Evolutionary conservation across 352 stramenopile genomes (phyloP).

Genomic region (Globisporangium parvum): DNA sequence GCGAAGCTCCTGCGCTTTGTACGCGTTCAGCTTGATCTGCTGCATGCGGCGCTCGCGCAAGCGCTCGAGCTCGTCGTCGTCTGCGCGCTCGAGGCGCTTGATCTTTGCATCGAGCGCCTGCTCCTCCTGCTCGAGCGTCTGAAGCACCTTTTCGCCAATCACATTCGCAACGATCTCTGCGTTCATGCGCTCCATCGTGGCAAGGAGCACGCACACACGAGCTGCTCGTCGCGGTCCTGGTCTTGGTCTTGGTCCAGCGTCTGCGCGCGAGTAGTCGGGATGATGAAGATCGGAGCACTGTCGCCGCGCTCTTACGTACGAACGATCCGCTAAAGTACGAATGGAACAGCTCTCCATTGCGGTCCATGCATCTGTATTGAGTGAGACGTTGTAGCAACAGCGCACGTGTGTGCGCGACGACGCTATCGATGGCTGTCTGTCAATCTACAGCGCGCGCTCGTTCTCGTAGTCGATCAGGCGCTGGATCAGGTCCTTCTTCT

Average conservation of each 20-base stretch:
- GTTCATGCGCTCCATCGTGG: slow-evolving; percentile 57
- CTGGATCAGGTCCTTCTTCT: slow-evolving; percentile 88
- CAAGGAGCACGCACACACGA: not conserved
- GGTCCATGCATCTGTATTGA: no score
- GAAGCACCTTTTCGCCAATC: slow-evolving; percentile 83
- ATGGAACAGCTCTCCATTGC: not conserved
- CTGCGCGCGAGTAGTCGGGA: no score
- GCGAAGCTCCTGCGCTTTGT: slow-evolving; percentile 67
- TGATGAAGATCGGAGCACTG: slow-evolving; percentile 1
- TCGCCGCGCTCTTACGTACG: not conserved
- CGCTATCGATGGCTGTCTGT: slow-evolving; percentile 1
- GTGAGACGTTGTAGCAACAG: no score
- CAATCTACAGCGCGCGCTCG: slow-evolving; percentile 71
- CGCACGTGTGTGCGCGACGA: not conserved
- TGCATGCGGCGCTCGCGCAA: slow-evolving; percentile 74
- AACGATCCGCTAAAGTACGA: not conserved
- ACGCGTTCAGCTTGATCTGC: slow-evolving; percentile 69
- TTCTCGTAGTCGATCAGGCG: slow-evolving; percentile 87
- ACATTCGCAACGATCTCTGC: slow-evolving; percentile 70
- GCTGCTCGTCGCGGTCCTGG: not conserved
- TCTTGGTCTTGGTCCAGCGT: no score
- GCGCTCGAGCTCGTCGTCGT: slow-evolving; percentile 87
- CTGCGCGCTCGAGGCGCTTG: slow-evolving; percentile 73
- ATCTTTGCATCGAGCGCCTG: slow-evolving; percentile 81
- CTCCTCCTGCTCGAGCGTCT: slow-evolving; percentile 85